Conservation (phyloP, 306 rosid species). For the Hippophae rhamnoides region DNA sequence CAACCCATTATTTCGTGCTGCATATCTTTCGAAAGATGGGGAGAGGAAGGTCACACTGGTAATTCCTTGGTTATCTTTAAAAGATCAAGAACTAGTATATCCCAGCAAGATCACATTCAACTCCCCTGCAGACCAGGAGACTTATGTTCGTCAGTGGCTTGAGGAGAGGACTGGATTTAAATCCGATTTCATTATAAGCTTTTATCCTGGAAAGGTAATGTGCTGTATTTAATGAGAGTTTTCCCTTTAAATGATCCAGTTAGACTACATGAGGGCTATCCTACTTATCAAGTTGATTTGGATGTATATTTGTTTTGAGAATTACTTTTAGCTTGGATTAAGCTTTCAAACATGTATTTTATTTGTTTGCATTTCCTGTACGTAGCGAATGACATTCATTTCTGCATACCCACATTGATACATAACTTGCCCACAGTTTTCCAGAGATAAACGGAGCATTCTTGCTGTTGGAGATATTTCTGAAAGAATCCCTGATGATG, state of each 20-base stretch:
- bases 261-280: slow-evolving; percentile 6
- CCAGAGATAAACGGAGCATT: slow-evolving; percentile 84
- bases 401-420: too few relatives aligned
- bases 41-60: slow-evolving; percentile 63
- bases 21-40: slow-evolving; percentile 57
- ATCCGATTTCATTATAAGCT: slow-evolving; percentile 41
- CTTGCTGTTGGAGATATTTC: slow-evolving; percentile 93
- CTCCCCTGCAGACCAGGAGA: slow-evolving; percentile 62
- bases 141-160: slow-evolving; percentile 65
- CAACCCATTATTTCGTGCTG: slow-evolving; percentile 92
- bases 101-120: slow-evolving; percentile 61
- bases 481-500: slow-evolving; percentile 63
- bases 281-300: neutral
- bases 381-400: too few relatives aligned
- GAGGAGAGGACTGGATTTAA: slow-evolving; percentile 67
- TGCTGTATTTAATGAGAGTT: too few relatives aligned
- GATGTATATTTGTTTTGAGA: neutral
- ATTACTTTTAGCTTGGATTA: too few relatives aligned
- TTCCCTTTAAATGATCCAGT: neutral
- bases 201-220: slow-evolving; percentile 77
- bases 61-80: slow-evolving; percentile 81
- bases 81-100: slow-evolving; percentile 66
- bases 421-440: slow-evolving; percentile 35
- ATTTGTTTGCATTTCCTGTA: too few relatives aligned
- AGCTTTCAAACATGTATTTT: neutral